Conservation (phyloP, 2,329 filamentous ascomycete species). For the Macrophomina phaseolina region DNA sequence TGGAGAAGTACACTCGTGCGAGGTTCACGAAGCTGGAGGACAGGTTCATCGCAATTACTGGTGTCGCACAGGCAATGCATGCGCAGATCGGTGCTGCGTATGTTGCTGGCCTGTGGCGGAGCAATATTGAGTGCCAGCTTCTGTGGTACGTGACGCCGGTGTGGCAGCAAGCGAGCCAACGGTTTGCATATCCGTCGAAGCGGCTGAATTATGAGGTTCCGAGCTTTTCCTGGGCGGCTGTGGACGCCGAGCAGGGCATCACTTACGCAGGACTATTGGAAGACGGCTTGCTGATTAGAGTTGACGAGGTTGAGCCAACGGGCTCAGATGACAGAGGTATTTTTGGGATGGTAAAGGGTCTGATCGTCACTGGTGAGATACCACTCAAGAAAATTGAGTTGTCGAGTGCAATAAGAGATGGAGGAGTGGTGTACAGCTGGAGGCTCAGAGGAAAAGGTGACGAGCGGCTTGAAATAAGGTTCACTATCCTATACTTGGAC, state of each 20-base stretch:
- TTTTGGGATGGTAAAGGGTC: background rate
- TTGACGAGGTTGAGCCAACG: background rate
- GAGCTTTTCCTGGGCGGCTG: constrained; percentile 33
- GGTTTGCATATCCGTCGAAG: too few relatives aligned
- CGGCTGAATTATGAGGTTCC: constrained; percentile 26
- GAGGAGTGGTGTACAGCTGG: background rate
- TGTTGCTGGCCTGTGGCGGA: too few relatives aligned
- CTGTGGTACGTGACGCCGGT: too few relatives aligned
- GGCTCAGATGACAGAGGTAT: background rate
- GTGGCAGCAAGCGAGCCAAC: too few relatives aligned
- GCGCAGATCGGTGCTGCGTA: too few relatives aligned
- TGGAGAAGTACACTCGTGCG: constrained; percentile 32
- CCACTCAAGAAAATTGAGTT: background rate
- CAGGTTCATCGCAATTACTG: constrained; percentile 33
- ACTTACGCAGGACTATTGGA: background rate
- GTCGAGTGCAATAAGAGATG: background rate
- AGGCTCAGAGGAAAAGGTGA: background rate
- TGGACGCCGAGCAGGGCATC: background rate
- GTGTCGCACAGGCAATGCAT: background rate
- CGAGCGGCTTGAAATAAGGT: background rate
- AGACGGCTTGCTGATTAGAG: background rate
- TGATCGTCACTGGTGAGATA: background rate
- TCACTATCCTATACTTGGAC: background rate
- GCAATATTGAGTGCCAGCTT: too few relatives aligned
- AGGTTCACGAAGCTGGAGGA: constrained; percentile 28